phyloP scores from a whole-genome alignment of 2,329 filamentous ascomycete genomes.

The Dactylellina cionopaga region DNA sequence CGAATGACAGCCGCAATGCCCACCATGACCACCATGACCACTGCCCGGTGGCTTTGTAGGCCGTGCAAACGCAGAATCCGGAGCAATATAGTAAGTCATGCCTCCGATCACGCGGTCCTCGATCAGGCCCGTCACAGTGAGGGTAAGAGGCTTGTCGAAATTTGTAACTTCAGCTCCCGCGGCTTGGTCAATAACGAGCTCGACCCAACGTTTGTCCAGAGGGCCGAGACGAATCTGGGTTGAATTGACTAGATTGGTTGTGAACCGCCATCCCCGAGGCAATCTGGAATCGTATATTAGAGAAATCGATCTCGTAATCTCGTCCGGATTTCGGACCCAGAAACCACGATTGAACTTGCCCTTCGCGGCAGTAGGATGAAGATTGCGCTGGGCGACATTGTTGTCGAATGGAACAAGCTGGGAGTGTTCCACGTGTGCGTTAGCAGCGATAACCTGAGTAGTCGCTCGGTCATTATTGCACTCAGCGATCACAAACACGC shows the following conservation, averaged over 20 bases:
- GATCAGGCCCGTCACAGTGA: not conserved
- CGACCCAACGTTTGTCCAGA: constrained; percentile 7
- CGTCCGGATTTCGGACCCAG: constrained; percentile 10
- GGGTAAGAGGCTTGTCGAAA: not conserved
- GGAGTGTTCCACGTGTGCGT: constrained; percentile 2
- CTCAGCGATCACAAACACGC: constrained; percentile 10
- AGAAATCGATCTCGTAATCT: constrained; percentile 8
- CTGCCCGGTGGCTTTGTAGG: constrained; percentile 2
- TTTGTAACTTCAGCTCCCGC: constrained; percentile 3
- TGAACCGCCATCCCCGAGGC: constrained; percentile 4
- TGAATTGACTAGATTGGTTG: not conserved
- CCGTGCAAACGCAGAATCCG: not conserved
- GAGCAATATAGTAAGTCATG: constrained; percentile 8
- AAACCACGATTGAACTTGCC: constrained; percentile 7
- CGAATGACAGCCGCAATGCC: not conserved
- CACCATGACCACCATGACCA: constrained; percentile 3
- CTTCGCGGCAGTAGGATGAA: constrained; percentile 2
- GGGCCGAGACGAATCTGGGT: constrained; percentile 6
- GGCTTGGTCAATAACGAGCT: constrained; percentile 5
- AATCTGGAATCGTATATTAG: constrained; percentile 2
- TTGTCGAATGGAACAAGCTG: constrained; percentile 9
- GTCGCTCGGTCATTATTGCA: constrained; percentile 1
- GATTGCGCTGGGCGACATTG: constrained; percentile 4
- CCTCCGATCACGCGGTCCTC: constrained; percentile 9
- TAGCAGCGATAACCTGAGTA: constrained; percentile 5